Base-by-base conservation (phyloP, 2,329 filamentous ascomycete species). In the Elsinoe ampelina region DNA sequence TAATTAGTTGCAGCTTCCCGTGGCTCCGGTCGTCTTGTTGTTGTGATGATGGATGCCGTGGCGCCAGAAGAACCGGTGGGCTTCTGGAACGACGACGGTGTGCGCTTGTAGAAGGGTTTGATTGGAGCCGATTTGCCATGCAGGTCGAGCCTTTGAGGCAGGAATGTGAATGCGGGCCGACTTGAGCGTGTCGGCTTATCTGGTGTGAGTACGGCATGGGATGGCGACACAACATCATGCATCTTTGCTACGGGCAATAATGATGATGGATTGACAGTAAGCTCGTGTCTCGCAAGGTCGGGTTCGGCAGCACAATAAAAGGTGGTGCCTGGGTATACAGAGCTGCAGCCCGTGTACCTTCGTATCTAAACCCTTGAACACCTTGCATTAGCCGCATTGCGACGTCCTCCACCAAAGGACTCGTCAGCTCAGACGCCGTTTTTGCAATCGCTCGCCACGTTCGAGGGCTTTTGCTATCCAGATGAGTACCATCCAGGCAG, bases 371-470 rank as follows among this genome's bases (percentile, higher is more conserved):
- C 45, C 45, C 26, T 35, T 50, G 45, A 34, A 35, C 26, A 50
- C 45, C 30, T 39, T 52, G 48, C 48, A 52, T 52, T 52, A 52
- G 34, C 48, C 48, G 48, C 32, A 38, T 52, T 39, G 48, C 48
- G 15, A 36, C 48, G 19, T 52, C 48, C 11, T 20, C 26, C 19
- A 19, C 39, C 41, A 45, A 20, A 45, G 41, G 41, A 19, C 41
- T 45, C 41, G 41, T 45, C 41, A 45, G 41, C 41, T 45, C 41
- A 13, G 26, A 30, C 26, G 26, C 26, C 26, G 26, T 30, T 30
- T 30, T 30, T 7, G 26, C 26, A 30, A 30, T 22, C 41, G 41
- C 41, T 45, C 41, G 10, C 10, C 17, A 26, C 11, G 17, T 12
- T 22, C 19, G 19, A 45, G 41, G 41, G 19, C 19, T 22, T 17